Conservation (phyloP, 2,329 filamentous ascomycete genomes). For the Hypoxylon sp. region DNA sequence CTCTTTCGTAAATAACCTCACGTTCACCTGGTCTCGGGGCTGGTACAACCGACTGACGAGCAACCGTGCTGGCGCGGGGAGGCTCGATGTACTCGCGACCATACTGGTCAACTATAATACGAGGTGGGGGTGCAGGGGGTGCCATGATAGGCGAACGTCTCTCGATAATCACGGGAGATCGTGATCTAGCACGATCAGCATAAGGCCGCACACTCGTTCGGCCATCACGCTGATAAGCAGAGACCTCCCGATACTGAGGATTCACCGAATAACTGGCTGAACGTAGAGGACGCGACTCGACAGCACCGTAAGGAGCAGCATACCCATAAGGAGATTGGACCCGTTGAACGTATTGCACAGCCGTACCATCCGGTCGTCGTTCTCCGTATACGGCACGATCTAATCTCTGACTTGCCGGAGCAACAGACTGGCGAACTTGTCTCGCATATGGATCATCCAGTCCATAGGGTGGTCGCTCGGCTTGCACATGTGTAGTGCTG, state of each 20-base stretch:
- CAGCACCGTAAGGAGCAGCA: slow-evolving; percentile 57
- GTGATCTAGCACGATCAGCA: slow-evolving; percentile 63
- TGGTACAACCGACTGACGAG: slow-evolving; percentile 67
- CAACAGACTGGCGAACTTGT: slow-evolving; percentile 52
- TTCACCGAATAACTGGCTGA: slow-evolving; percentile 62
- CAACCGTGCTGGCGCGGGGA: slow-evolving; percentile 57
- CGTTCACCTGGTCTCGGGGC: slow-evolving; percentile 61
- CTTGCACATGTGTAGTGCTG: slow-evolving; percentile 37
- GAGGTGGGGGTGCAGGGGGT: slow-evolving; percentile 67
- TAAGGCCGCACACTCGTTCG: slow-evolving; percentile 66
- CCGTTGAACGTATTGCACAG: slow-evolving; percentile 56
- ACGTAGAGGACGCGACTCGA: slow-evolving; percentile 58
- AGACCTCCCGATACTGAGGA: slow-evolving; percentile 59
- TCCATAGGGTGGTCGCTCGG: slow-evolving; percentile 47
- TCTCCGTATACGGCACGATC: slow-evolving; percentile 53
- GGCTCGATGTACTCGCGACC: slow-evolving; percentile 83
- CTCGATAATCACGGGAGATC: slow-evolving; percentile 63
- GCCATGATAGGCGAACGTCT: slow-evolving; percentile 65
- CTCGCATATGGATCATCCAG: slow-evolving; percentile 54
- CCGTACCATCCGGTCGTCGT: slow-evolving; percentile 51
- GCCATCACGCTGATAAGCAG: slow-evolving; percentile 62
- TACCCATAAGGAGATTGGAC: slow-evolving; percentile 58
- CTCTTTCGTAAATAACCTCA: slow-evolving; percentile 77
- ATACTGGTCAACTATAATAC: slow-evolving; percentile 85
- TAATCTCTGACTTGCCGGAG: slow-evolving; percentile 48